Percentiles rank a stretch among this genome's conserved stretches.
Evolutionary conservation across 371 early-diverging fungal genomes (phyloP).

Genomic region (Fennellomyces sp.): DNA sequence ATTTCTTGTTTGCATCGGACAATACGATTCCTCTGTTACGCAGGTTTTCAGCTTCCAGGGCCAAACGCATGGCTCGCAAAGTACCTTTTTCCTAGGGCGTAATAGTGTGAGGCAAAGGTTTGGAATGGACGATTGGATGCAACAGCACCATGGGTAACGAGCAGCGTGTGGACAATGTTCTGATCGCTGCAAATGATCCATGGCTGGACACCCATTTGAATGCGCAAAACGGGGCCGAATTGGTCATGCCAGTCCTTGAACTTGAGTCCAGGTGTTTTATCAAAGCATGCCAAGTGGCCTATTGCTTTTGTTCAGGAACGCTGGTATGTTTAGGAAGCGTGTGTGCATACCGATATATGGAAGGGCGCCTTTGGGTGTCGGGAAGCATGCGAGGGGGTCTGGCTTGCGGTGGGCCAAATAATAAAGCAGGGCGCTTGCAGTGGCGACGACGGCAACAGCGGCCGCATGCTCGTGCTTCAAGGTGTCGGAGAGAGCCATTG

Average conservation of each 20-base stretch:
- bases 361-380: background rate
- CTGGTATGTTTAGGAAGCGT: background rate
- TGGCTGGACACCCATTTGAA: slow-evolving; percentile 20
- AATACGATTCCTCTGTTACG: slow-evolving; percentile 11
- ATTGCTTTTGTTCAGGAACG: background rate
- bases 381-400: background rate
- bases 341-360: slow-evolving; percentile 1
- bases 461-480: too few species aligned
- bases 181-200: slow-evolving; percentile 20
- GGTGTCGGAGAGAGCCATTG: too few species aligned
- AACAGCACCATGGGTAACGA: slow-evolving; percentile 8
- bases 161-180: slow-evolving; percentile 16
- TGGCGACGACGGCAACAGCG: background rate
- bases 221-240: slow-evolving; percentile 11
- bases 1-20: slow-evolving; percentile 7
- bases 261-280: background rate
- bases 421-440: background rate
- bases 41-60: too few species aligned
- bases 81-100: slow-evolving; percentile 20
- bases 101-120: slow-evolving; percentile 8
- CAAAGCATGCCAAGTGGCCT: slow-evolving; percentile 1
- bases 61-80: too few species aligned
- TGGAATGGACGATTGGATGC: slow-evolving; percentile 12
- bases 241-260: background rate
- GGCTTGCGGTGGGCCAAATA: background rate